Conservation (phyloP, 2,329 filamentous ascomycete genomes). For the Gaeumannomyces sp. region DNA sequence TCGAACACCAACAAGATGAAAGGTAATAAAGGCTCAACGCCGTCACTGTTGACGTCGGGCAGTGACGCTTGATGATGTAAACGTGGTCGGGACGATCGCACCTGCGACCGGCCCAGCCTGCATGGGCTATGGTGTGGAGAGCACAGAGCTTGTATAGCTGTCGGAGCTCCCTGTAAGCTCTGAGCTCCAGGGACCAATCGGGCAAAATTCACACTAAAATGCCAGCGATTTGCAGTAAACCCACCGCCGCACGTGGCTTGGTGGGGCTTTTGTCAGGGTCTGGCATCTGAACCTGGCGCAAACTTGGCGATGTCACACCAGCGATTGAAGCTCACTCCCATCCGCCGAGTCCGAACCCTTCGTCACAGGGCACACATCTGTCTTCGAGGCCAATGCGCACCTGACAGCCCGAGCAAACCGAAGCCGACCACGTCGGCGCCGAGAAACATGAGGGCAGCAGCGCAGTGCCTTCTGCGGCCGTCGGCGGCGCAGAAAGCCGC, state of each 20-base stretch:
- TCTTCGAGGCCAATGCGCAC: background rate
- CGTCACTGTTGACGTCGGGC: background rate
- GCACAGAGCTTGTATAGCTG: background rate
- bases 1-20: background rate
- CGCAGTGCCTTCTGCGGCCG: conserved; percentile 15
- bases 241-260: no score
- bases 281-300: no score
- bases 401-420: background rate
- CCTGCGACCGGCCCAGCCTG: no score
- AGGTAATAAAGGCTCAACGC: background rate
- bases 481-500: conserved; percentile 11
- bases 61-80: background rate
- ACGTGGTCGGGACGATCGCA: background rate
- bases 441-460: conserved; percentile 9
- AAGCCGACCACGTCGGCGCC: background rate
- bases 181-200: background rate
- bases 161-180: background rate
- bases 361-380: background rate
- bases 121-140: no score
- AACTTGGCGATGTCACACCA: background rate
- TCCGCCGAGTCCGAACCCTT: background rate
- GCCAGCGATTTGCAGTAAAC: no score
- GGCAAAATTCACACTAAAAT: background rate
- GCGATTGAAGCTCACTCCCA: background rate
- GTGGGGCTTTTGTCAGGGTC: no score